Base-by-base conservation (phyloP, 305 asterid genomes). In the Solanum chacoense region DNA sequence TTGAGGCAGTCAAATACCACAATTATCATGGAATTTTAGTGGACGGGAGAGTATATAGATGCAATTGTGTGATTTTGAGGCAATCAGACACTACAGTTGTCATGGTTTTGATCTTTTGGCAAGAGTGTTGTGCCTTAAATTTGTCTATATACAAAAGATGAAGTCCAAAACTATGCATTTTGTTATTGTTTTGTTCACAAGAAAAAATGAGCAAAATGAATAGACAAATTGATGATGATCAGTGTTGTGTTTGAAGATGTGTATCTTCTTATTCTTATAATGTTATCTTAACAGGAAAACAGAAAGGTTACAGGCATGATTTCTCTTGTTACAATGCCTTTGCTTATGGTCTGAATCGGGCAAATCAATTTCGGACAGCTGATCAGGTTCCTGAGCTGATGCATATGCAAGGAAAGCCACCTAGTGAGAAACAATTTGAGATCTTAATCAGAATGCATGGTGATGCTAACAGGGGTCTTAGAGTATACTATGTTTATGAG, bases 311-410 rank as follows among this genome's bases (percentile, higher is more conserved):
- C 88, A 94, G 93, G 93, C 98, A 97, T 92, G 99, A 97, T 88
- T 97, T 95, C 85, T 94, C 98, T 75, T 97, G 98, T 92, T 97
- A 96, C 92, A 96, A 97, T 94, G 99, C 98, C 71, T 94, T 91
- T 88, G 96, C 99, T 71, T 94, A 97, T 91, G 93, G 93, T 76
- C 90, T 97, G 93, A 95, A 96, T 86, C 93, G 98, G 83, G 93
- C 90, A 36, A 93, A 94, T 89, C 98, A 94, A 59, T 96, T 97
- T 84, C 98, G 96, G 75, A 92, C 88, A 34, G 99, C 99, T 89
- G 99, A 97, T 91, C 98, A 96, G 92, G 95, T 97, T 87, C 99
- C 99, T 24, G 99, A 97, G 92, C 88, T 97, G 91, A 97, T 97
- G 99, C 89, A 93, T 85, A 93, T 95, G 96, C 99, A 97, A 93